A percentile compares a stretch with the other conserved stretches of the same genome.
Evolutionary conservation across 768 basidiomycete genomes (phyloP).

Genomic region (Tulasnella sp.): DNA sequence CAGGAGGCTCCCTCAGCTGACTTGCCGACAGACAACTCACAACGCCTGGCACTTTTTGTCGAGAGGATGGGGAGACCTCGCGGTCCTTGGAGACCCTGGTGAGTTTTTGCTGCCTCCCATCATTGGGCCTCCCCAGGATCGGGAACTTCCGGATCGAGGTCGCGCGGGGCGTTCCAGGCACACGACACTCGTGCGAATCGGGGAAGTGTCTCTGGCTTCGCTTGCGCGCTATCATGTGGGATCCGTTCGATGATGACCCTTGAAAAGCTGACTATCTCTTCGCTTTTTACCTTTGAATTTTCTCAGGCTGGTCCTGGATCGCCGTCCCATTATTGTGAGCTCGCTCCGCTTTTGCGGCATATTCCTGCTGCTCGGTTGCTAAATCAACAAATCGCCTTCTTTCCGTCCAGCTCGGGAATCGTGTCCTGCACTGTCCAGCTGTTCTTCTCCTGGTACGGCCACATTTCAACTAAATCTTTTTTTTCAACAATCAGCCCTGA

Average conservation of each 20-base stretch:
- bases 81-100: conserved; percentile 25
- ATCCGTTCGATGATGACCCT: neutral
- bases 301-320: conserved; percentile 31
- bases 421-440: conserved; percentile 25
- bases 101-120: neutral
- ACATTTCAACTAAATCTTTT: neutral
- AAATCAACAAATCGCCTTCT: neutral
- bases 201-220: neutral
- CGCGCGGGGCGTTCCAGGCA: neutral
- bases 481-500: neutral
- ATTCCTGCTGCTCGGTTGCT: neutral
- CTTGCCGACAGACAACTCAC: conserved; percentile 16
- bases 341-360: neutral
- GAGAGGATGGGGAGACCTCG: conserved; percentile 27
- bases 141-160: neutral
- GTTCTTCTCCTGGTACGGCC: conserved; percentile 27
- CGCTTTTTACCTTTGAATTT: neutral
- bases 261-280: neutral
- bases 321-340: conserved; percentile 28
- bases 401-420: conserved; percentile 10
- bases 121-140: neutral
- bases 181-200: neutral
- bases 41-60: conserved; percentile 31
- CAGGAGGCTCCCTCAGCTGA: neutral
- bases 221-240: neutral